Percentiles rank a stretch among this genome's conserved stretches.
Evolutionary conservation across 345 rosid species (phyloP).

Genomic region (Aquilaria yunnanensis): DNA sequence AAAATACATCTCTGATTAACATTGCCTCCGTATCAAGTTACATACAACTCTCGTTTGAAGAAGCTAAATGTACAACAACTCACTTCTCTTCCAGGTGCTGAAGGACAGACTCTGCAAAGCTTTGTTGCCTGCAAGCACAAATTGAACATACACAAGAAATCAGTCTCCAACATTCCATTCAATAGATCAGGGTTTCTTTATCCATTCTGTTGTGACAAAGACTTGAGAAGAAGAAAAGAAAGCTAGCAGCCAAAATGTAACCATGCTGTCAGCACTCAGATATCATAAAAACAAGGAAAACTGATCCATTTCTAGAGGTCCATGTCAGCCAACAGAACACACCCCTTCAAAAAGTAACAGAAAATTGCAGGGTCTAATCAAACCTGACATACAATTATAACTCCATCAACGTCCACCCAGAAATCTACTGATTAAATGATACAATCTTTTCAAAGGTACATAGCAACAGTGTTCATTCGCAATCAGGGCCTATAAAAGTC

Average conservation of each 20-base stretch:
- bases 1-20: too few relatives aligned
- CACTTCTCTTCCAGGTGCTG: slow-evolving; percentile 72
- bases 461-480: too few relatives aligned
- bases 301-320: too few relatives aligned
- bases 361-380: too few relatives aligned
- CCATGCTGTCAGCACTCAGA: background rate
- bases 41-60: slow-evolving; percentile 9
- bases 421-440: too few relatives aligned
- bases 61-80: slow-evolving; percentile 5
- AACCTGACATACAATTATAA: too few relatives aligned
- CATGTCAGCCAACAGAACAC: too few relatives aligned
- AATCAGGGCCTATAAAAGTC: too few relatives aligned
- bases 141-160: background rate
- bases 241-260: background rate
- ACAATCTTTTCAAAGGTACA: too few relatives aligned
- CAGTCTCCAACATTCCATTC: background rate
- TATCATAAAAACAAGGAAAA: background rate
- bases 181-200: background rate
- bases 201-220: slow-evolving; percentile 4
- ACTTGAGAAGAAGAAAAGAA: slow-evolving; percentile 1
- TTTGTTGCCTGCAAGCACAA: slow-evolving; percentile 68
- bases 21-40: background rate
- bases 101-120: slow-evolving; percentile 81
- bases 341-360: too few relatives aligned
- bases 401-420: too few relatives aligned